Evolutionary conservation across 2,329 filamentous ascomycete species (phyloP), one percentile per base, ranked within the genome.

Genomic region (Xylariaceae sp.): DNA sequence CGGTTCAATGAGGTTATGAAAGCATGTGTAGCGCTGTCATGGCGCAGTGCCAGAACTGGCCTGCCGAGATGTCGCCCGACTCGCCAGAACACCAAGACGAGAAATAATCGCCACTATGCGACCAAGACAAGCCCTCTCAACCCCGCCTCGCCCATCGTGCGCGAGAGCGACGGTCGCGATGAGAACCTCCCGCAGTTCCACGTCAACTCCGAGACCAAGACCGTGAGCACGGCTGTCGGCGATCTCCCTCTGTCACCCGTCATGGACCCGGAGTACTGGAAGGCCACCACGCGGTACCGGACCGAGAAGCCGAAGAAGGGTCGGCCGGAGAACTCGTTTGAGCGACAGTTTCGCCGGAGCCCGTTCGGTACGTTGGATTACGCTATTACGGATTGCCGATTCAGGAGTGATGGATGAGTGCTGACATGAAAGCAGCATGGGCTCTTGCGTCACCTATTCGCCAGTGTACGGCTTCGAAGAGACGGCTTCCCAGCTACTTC

Each of bases 401-500:
- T 50, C 5, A 6, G 11, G 7, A 35, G 7, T 30, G 7, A 30
- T 13, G 3, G 3, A 5, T 7, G 9, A 7, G 23, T 42, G 47
- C 55, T 57, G 37, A 63, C 52, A 34, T 49, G 15, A 8, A 15
- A 4, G 30, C 57, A 88, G 87, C 88, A 2, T 79, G 79, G 50
- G 82, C 85, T 5, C 79, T 92, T 18, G 82, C 82, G 35, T 81
- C 82, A 0, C 83, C 85, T 0, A 58, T 87, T 18, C 84, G 88
- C 56, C 66, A 71, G 58, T 89, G 87, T 66, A 67, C 72, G 18
- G 68, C 80, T 37, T 84, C 85, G 1, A 62, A 67, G 0, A 68
- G 71, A 0, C 67, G 68, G 1, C 71, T 90, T 5, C 88, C 88
- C 1, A 73, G 71, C 11, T 84, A 80, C 66, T 88, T 90, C 68